Evolutionary conservation across 768 basidiomycete species (phyloP).

Genomic region (Lentinula edodes): DNA sequence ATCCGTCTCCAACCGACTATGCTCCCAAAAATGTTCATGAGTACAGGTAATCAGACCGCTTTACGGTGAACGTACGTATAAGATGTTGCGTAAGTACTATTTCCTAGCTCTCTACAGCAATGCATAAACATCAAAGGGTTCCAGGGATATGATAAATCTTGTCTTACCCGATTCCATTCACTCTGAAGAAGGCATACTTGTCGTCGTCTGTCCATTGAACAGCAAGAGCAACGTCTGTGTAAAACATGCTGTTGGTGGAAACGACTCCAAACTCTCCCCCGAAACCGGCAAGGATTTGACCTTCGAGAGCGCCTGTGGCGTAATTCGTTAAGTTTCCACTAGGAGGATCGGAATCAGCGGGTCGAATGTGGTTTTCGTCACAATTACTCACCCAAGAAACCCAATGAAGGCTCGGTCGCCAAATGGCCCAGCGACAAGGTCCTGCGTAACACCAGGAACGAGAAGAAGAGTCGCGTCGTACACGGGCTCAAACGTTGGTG

Average conservation of each 20-base stretch:
- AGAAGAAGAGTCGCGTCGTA: not conserved
- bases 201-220: not conserved
- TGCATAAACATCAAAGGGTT: not conserved
- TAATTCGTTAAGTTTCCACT: not conserved
- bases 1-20: not conserved
- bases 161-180: not conserved
- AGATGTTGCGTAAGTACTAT: not conserved
- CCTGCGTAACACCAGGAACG: not conserved
- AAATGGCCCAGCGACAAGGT: not conserved
- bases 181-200: not conserved
- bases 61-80: not conserved
- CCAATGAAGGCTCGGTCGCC: not conserved
- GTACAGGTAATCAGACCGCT: not conserved
- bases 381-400: not conserved
- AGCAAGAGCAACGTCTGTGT: not conserved
- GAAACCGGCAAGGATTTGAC: not conserved
- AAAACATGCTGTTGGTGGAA: not conserved
- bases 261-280: not conserved
- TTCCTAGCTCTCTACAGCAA: not conserved
- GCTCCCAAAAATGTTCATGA: not conserved
- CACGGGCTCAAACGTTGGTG: not conserved
- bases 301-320: not conserved
- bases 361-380: not conserved
- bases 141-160: not conserved
- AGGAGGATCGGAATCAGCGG: not conserved